A percentile compares a stretch with the other conserved stretches of the same genome.
phyloP scores from a whole-genome alignment of 768 basidiomycete genomes.

The Kwoniella mangroviensis region DNA sequence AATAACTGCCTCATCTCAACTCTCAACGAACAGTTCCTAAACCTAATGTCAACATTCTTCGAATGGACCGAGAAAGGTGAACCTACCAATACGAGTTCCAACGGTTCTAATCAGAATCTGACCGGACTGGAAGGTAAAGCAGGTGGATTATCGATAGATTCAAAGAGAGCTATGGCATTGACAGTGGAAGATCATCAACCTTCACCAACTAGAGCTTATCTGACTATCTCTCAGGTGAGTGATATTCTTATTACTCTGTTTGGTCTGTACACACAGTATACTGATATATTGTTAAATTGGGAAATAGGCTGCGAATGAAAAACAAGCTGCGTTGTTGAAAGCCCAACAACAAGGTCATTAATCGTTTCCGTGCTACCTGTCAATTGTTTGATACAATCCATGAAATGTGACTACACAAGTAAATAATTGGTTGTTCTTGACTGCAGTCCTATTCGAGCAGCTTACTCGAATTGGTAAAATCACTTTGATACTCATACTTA shows the following conservation, averaged over 20 bases:
- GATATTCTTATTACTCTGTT: not conserved
- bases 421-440: too few relatives aligned
- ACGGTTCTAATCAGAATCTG: not conserved
- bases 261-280: not conserved
- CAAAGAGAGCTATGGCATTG: conserved; percentile 17
- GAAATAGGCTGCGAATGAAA: conserved; percentile 52
- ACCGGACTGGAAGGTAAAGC: conserved; percentile 28
- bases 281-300: not conserved
- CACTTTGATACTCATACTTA: too few relatives aligned
- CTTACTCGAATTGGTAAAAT: not conserved
- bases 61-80: conserved; percentile 42
- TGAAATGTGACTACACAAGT: too few relatives aligned
- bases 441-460: not conserved
- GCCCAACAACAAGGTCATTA: not conserved
- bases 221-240: conserved; percentile 58
- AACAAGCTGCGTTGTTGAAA: conserved; percentile 39
- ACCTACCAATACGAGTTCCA: not conserved
- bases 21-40: conserved; percentile 43
- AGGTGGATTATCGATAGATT: conserved; percentile 26
- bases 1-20: too few relatives aligned
- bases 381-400: too few relatives aligned
- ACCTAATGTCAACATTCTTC: conserved; percentile 49
- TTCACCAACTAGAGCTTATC: conserved; percentile 51
- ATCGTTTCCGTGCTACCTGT: not conserved
- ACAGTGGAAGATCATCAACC: conserved; percentile 30